Conservation (phyloP, 1,139 yeast species). For the Petasospora fabianii region DNA sequence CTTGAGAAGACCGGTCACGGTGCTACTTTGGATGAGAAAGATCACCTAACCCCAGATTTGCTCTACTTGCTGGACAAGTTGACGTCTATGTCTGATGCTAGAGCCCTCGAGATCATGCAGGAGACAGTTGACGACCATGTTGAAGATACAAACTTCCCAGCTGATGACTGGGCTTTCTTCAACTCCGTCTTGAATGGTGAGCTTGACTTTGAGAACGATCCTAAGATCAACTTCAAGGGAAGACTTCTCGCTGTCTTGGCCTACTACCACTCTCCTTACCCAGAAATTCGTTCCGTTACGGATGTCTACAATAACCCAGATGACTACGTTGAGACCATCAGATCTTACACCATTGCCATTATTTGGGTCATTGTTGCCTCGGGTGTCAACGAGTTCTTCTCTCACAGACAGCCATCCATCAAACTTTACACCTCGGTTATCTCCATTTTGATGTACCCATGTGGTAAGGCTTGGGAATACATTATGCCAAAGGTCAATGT, state of each 20-base stretch:
- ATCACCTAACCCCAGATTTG: slow-evolving; percentile 17
- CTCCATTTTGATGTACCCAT: slow-evolving; percentile 56
- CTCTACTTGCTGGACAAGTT: slow-evolving; percentile 29
- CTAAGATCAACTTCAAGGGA: slow-evolving; percentile 30
- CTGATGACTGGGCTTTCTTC: slow-evolving; percentile 33
- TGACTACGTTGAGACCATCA: slow-evolving; percentile 49
- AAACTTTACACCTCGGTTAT: slow-evolving; percentile 43
- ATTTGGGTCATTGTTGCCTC: slow-evolving; percentile 55
- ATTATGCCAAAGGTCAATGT: slow-evolving; percentile 45
- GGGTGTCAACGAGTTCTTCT: slow-evolving; percentile 55
- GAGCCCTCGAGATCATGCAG: slow-evolving; percentile 40
- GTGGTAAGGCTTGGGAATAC: slow-evolving; percentile 41
- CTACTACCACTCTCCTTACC: slow-evolving; percentile 56
- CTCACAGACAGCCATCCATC: slow-evolving; percentile 53
- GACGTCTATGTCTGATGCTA: slow-evolving; percentile 34
- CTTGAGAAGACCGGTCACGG: slow-evolving; percentile 22
- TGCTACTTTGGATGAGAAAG: slow-evolving; percentile 13
- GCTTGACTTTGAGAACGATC: slow-evolving; percentile 5
- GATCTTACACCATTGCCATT: slow-evolving; percentile 53
- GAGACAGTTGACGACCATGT: slow-evolving; percentile 39
- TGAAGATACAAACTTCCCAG: slow-evolving; percentile 49
- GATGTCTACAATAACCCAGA: slow-evolving; percentile 49
- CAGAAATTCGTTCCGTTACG: slow-evolving; percentile 59
- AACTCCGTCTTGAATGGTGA: slow-evolving; percentile 26
- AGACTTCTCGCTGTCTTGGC: slow-evolving; percentile 44